Conservation (phyloP, 345 rosid genomes). For the Lumnitzera littorea region DNA sequence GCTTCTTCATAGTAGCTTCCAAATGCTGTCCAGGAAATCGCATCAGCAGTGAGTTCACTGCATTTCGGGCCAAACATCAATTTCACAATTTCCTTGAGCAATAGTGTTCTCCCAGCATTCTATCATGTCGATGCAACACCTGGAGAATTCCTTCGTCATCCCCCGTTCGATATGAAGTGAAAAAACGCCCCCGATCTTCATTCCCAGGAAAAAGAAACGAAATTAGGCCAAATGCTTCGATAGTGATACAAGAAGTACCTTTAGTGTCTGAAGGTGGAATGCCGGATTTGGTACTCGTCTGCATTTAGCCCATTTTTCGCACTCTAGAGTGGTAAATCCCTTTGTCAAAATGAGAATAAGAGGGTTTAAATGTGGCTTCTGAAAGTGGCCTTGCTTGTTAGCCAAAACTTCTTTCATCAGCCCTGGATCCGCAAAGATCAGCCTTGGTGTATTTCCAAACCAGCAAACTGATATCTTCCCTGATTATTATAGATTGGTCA, state of each 20-base stretch:
- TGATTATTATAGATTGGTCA: slow-evolving; percentile 5
- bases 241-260: slow-evolving; percentile 16
- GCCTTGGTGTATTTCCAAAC: slow-evolving; percentile 34
- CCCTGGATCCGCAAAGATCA: slow-evolving; percentile 34
- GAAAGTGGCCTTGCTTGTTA: slow-evolving; percentile 36
- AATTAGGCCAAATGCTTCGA: not conserved
- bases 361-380: slow-evolving; percentile 33
- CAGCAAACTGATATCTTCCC: slow-evolving; percentile 40
- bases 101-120: slow-evolving; percentile 29
- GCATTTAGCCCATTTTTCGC: slow-evolving; percentile 40
- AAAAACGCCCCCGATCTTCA: not conserved
- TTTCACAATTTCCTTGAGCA: slow-evolving; percentile 20
- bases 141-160: slow-evolving; percentile 30
- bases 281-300: slow-evolving; percentile 37
- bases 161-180: slow-evolving; percentile 12
- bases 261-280: slow-evolving; percentile 40
- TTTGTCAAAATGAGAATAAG: slow-evolving; percentile 23
- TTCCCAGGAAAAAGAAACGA: not conserved
- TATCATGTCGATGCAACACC: slow-evolving; percentile 29
- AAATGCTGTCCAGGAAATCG: slow-evolving; percentile 39
- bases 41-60: slow-evolving; percentile 38
- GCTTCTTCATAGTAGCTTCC: slow-evolving; percentile 51
- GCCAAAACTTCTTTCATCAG: slow-evolving; percentile 31
- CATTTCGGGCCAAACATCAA: slow-evolving; percentile 42
- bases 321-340: slow-evolving; percentile 32